Conservation (phyloP, 2,329 filamentous ascomycete species). For the Exophiala dermatitidis region DNA sequence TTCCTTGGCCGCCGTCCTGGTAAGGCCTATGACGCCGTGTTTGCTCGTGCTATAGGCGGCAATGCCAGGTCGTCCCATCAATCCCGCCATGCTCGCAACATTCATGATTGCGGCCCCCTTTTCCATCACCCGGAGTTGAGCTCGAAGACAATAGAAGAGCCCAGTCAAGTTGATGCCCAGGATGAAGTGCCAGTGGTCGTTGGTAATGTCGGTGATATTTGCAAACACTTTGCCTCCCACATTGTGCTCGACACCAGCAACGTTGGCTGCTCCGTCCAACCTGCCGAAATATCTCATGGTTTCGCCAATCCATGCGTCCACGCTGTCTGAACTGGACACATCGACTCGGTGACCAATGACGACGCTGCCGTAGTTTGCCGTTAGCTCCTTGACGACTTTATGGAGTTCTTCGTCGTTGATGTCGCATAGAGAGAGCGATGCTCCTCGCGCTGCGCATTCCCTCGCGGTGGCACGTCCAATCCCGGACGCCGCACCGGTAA, state of each 20-base stretch:
- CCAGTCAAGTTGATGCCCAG: constrained; percentile 39
- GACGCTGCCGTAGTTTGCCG: background rate
- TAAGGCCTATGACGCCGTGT: constrained; percentile 40
- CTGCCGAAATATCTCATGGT: constrained; percentile 22
- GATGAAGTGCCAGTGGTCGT: constrained; percentile 40
- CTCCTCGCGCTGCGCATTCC: constrained; percentile 40
- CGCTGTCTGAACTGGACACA: background rate
- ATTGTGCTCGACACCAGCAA: constrained; percentile 30
- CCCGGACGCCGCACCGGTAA: constrained; percentile 45
- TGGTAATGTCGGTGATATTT: constrained; percentile 31
- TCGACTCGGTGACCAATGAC: background rate
- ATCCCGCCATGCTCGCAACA: constrained; percentile 37
- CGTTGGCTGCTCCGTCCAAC: constrained; percentile 25
- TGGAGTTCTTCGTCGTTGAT: constrained; percentile 35
- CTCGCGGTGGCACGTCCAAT: constrained; percentile 45
- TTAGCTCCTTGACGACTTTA: constrained; percentile 1
- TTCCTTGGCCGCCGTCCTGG: constrained; percentile 35
- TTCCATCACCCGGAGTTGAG: constrained; percentile 39
- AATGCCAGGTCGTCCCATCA: constrained; percentile 33
- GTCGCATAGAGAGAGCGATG: constrained; percentile 44
- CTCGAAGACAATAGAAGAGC: constrained; percentile 36
- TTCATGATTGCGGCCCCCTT: constrained; percentile 37
- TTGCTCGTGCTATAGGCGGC: constrained; percentile 40
- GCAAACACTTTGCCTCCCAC: constrained; percentile 41
- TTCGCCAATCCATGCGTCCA: constrained; percentile 9